Evolutionary conservation across 1,284 basidiomycete species (phyloP), one percentile per base, ranked within the genome.

Genomic region (Tausonia pullulans): DNA sequence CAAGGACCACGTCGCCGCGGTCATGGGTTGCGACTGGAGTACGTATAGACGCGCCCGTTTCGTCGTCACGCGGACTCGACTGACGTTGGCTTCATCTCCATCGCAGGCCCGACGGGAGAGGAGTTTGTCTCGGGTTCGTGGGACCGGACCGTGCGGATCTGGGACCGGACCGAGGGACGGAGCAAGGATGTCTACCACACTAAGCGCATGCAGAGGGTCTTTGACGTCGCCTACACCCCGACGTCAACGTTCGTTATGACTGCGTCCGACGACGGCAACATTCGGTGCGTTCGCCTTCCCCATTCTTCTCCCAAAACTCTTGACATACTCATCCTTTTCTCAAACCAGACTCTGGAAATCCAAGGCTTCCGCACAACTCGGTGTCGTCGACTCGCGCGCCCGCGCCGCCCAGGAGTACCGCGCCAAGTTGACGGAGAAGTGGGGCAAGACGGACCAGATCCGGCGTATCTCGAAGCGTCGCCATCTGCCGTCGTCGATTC

Each of bases 61-160:
- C 6, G 2, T 9, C n/a, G 40, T 46, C 16, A 11, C 53, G 3
- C 39, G 1, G 27, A 27, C 27, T 27, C 27, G 27, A 27, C 27
- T 27, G 27, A 27, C 27, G 27, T 40, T 40, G n/a, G 2, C 14
- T 44, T 55, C 43, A 0, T 9, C 27, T 56, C 55, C 3, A 27
- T 60, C 5, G 9, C 63, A 76, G 75, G 74, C 66, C 95, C 95
- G 0, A 98, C 95, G 0, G 95, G 95, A n/a, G 82, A 87, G 61
- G 92, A 93, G 71, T 95, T 98, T 72, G 92, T 96, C 48, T 91
- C 89, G 66, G 96, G 95, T 40, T 89, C 90, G 0, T 98, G 95
- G 85, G 96, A 99, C 76, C 83, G 94, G 61, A 98, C 94, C 0
- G 81, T 98, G 50, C 81, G 95, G 60, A 83, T 98, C 74, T 99